A percentile compares a stretch with the other conserved stretches of the same genome.
Conservation (phyloP, 208 protist genomes). For the Acanthamoeba culbertsoni region DNA sequence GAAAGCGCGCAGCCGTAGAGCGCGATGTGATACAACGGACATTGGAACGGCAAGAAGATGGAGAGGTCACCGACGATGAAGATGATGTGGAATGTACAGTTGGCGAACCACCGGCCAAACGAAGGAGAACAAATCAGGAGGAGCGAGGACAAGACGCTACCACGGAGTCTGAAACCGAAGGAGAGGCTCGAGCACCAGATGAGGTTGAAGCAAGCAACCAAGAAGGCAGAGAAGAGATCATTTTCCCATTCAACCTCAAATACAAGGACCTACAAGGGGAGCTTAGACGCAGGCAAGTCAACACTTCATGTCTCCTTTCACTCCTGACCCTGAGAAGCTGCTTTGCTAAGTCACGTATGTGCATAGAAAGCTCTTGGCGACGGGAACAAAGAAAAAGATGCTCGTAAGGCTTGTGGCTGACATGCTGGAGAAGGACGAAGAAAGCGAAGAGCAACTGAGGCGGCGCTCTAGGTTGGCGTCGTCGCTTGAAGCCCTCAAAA, state of each 20-base stretch:
- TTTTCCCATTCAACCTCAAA: neutral
- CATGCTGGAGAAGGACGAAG: neutral
- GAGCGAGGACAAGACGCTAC: neutral
- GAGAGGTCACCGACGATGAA: neutral
- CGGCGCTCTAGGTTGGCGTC: neutral
- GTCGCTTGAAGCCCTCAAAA: no score
- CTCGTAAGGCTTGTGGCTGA: neutral
- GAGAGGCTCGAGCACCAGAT: no score
- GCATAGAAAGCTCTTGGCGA: neutral
- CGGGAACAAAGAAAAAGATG: neutral
- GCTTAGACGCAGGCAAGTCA: neutral
- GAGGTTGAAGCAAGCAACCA: no score
- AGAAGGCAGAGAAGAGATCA: neutral
- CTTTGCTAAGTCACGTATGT: neutral
- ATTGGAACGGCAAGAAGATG: neutral
- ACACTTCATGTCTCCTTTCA: neutral
- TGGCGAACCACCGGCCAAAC: neutral
- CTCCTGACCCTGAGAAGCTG: neutral
- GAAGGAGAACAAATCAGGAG: neutral
- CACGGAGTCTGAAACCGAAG: neutral
- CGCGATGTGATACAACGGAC: neutral
- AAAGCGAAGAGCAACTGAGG: neutral
- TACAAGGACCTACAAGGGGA: neutral
- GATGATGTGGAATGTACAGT: neutral
- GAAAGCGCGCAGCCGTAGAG: neutral